These are phyloP conservation scores for Fomitopsis pulvina DNA, from an alignment of 768 basidiomycete genomes.

Conservation along the genomic window DNA sequence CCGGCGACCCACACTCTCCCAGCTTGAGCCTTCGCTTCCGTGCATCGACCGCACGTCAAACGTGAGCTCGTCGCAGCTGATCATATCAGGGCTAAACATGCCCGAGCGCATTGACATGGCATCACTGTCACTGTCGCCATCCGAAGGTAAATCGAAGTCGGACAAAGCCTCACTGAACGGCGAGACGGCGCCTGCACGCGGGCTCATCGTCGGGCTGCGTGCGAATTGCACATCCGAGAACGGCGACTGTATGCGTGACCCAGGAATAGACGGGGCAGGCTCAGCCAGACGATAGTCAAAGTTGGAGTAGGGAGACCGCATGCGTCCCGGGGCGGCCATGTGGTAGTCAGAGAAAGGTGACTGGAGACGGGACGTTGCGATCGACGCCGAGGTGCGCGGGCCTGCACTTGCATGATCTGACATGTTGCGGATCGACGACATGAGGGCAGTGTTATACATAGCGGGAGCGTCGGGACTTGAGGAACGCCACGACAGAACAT, in stretches of 20 bases:
- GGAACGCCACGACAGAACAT: conserved; percentile 4
- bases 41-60: conserved; percentile 14
- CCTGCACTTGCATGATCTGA: neutral
- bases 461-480: conserved; percentile 16
- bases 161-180: conserved; percentile 10
- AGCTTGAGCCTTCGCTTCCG: conserved; percentile 17
- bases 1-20: conserved; percentile 20
- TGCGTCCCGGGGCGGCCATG: neutral
- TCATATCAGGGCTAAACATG: conserved; percentile 16
- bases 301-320: too few species aligned
- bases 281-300: too few species aligned
- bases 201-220: conserved; percentile 5
- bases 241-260: conserved; percentile 13
- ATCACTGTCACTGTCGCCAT: conserved; percentile 16
- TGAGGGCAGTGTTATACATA: conserved; percentile 15
- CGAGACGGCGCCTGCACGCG: conserved; percentile 6
- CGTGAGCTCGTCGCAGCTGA: conserved; percentile 1
- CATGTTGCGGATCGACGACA: conserved; percentile 6
- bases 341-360: neutral
- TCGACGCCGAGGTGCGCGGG: conserved; percentile 1
- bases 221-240: conserved; percentile 17
- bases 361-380: neutral
- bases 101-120: conserved; percentile 20
- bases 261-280: neutral
- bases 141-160: conserved; percentile 13